Evolutionary conservation across 768 basidiomycete species (phyloP).

Genomic region (Suillus weaverae): DNA sequence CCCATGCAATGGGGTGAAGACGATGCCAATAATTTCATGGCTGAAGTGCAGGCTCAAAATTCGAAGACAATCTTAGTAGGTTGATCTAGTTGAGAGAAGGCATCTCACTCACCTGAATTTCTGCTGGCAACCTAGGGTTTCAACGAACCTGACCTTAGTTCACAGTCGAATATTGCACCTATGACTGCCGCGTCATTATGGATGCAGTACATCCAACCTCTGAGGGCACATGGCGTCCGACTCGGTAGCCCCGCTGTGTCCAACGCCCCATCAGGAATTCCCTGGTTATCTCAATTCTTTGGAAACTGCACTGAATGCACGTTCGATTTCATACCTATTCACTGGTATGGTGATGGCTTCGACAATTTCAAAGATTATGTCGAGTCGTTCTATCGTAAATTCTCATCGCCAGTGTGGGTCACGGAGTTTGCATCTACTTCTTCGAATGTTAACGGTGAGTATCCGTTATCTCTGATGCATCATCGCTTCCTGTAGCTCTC

Average conservation of each 20-base stretch:
- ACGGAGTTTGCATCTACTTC: constrained; percentile 34
- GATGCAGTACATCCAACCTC: constrained; percentile 39
- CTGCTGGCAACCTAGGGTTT: constrained; percentile 25
- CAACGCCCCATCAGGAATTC: constrained; percentile 30
- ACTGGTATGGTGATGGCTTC: constrained; percentile 42
- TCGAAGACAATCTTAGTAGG: constrained; percentile 13
- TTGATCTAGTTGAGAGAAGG: not conserved
- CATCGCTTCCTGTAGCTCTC: not conserved
- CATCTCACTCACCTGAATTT: not conserved
- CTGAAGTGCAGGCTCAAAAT: constrained; percentile 33
- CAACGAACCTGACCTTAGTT: constrained; percentile 38
- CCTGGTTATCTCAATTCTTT: constrained; percentile 37
- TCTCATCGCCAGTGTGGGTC: constrained; percentile 37
- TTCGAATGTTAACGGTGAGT: constrained; percentile 11
- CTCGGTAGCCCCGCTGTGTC: constrained; percentile 40
- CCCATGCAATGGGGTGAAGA: constrained; percentile 56
- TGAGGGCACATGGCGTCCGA: constrained; percentile 30
- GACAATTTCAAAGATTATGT: constrained; percentile 38
- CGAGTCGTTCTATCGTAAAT: constrained; percentile 32
- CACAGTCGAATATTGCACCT: constrained; percentile 48
- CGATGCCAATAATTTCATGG: constrained; percentile 38
- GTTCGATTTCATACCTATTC: constrained; percentile 50
- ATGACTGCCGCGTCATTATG: constrained; percentile 41
- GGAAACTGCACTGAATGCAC: constrained; percentile 41
- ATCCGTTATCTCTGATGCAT: not conserved